Base-by-base conservation (phyloP, 176 grass and related monocot genomes). In the Cenchrus purpureus region DNA sequence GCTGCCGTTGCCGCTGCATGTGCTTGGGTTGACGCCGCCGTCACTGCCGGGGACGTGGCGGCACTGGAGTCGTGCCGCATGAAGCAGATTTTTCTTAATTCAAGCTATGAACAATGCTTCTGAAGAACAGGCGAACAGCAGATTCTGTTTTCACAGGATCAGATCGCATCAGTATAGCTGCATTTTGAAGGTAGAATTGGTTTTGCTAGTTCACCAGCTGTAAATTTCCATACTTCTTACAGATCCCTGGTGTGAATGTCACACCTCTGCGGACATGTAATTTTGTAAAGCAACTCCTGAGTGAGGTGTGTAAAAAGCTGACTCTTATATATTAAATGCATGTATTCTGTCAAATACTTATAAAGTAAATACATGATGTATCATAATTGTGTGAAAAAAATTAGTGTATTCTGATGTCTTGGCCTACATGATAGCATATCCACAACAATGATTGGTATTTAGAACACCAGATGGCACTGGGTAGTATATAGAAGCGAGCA, bases 1-100 rank as follows among this genome's bases (percentile, higher is more conserved):
- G 37, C 37, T 40, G 37, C 37, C 37, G 37, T 40, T 40, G 37
- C 37, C 37, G 37, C 37, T 40, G 37, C 37, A 3, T 40, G 37
- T 40, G 37, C 37, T 3, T 40, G 37, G 37, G 37, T 4, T 40
- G 37, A 40, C 37, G 37, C 37, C 37, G 37, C 37, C 37, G 37
- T 40, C 37, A 40, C 37, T 4, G 37, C 37, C 37, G 37, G 37
- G 37, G 37, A 40, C 37, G 37, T 40, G 37, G 37, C 3, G 37
- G 37, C 37, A 40, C 37, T 40, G 37, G 37, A 40, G 37, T 40
- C 37, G 74, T 70, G 57, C 76, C 73, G 73, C n/a, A 76, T 13
- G 80, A 86, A 80, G 58, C 86, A 62, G 46, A 65, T 7, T 7
- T 77, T 91, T 79, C 86, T 59, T 87, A 53, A 34, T 4, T 56